Base-by-base conservation (phyloP, 371 early-diverging fungal genomes). In the Mortierella sp. region DNA sequence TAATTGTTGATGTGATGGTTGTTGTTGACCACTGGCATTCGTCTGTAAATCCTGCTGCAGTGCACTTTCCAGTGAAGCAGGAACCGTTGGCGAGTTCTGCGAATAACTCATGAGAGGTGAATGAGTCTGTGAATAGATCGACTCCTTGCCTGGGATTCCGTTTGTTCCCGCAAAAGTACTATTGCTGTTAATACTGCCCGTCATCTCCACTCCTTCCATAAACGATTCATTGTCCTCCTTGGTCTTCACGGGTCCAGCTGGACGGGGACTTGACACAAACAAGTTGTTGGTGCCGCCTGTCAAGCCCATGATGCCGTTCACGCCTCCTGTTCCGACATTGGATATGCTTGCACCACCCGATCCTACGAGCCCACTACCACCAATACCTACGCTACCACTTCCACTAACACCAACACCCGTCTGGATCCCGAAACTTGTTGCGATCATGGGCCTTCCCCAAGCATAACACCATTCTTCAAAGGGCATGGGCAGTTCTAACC, bases 401-500 rank as follows among this genome's bases (percentile, higher is more conserved):
- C 5, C 9, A 15, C 44, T 50, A 30, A 47, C 44, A n/a, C n/a
- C n/a, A n/a, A 27, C 53, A 6, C 37, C 31, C 14, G 55, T 37
- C 19, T 54, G 51, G 32, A 60, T 50, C 28, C 75, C 76, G 48
- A 75, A 75, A 17, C 69, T 64, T 24, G 64, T 37, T 6, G 64
- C 64, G 28, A 75, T 64, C 34, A 56, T 56, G 4, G 76, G 64
- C 21, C 64, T 43, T 11, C 76, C 76, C 76, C 76, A 75, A 6
- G 76, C 76, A 50, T 69, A 64, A 21, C 76, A 75, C 76, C 76
- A 75, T 11, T 75, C 76, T 44, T 75, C 64, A 37, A 75, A 75
- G 5, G 76, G 65, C 39, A 75, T 34, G 2, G 76, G 76, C 15
- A 75, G 44, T 17, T 75, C 76, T 14, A 75, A 28, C 11, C 69